Evolutionary conservation across 345 rosid genomes (phyloP).

Genomic region (Gossypium sturtianum): DNA sequence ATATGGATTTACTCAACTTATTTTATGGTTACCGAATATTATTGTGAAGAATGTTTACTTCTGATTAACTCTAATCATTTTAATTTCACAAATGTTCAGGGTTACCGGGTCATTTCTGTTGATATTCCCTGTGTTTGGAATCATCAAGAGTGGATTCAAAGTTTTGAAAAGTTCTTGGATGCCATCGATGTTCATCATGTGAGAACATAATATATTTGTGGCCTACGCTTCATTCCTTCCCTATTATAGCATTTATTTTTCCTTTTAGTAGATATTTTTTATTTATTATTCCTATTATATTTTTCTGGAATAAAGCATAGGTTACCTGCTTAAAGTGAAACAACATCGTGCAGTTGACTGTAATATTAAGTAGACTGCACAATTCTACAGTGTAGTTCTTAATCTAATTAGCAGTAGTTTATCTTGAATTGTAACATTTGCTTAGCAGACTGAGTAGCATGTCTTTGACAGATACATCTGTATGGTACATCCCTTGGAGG

Average conservation of each 20-base stretch:
- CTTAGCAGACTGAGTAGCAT: conserved; percentile 24
- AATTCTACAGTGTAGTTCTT: background rate
- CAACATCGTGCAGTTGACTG: background rate
- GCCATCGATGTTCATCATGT: conserved; percentile 96
- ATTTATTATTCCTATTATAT: background rate
- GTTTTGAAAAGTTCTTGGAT: conserved; percentile 94
- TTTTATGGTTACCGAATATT: background rate
- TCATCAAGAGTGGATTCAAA: conserved; percentile 98
- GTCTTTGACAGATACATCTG: conserved; percentile 67
- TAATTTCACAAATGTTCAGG: conserved; percentile 42
- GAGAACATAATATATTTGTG: conserved; percentile 34
- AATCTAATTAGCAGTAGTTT: background rate
- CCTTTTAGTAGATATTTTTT: background rate
- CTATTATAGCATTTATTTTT: background rate
- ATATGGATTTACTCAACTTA: background rate
- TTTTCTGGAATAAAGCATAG: background rate
- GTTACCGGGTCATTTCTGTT: conserved; percentile 86
- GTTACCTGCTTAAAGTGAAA: background rate
- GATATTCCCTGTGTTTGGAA: conserved; percentile 98
- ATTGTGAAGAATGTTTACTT: background rate
- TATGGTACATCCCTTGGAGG: conserved; percentile 99
- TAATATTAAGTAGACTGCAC: background rate
- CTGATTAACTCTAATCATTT: conserved; percentile 7
- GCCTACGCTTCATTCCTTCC: conserved; percentile 3
- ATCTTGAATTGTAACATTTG: conserved; percentile 1